Conservation (phyloP, 2,329 filamentous ascomycete genomes). For the Penicillium thymicola region DNA sequence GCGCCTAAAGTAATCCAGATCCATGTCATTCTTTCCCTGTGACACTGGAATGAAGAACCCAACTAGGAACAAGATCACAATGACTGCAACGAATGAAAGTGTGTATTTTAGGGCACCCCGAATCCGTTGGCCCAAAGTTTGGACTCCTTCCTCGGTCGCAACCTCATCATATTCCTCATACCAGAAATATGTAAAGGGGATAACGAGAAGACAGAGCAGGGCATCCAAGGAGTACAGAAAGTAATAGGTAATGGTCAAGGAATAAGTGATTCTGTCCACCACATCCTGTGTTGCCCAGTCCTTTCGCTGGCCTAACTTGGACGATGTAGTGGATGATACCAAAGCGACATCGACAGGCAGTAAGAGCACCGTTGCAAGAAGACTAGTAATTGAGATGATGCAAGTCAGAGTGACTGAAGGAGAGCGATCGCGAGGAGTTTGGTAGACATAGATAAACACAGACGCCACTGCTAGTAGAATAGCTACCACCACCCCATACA, state of each 20-base stretch:
- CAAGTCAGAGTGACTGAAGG: constrained; percentile 77
- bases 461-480: constrained; percentile 73
- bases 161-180: constrained; percentile 97
- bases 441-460: constrained; percentile 88
- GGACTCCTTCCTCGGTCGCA: constrained; percentile 72
- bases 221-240: constrained; percentile 88
- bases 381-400: constrained; percentile 78
- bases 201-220: constrained; percentile 79
- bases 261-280: constrained; percentile 72
- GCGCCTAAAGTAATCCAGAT: constrained; percentile 88
- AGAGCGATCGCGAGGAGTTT: constrained; percentile 82
- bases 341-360: constrained; percentile 94
- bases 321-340: constrained; percentile 79
- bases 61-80: constrained; percentile 76
- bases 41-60: constrained; percentile 91
- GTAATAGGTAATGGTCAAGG: constrained; percentile 88
- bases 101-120: constrained; percentile 91
- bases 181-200: constrained; percentile 97
- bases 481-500: constrained; percentile 78
- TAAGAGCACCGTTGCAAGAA: constrained; percentile 88
- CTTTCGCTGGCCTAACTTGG: constrained; percentile 77
- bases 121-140: constrained; percentile 68
- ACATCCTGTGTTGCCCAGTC: constrained; percentile 86
- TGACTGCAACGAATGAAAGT: constrained; percentile 71
- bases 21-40: constrained; percentile 61